Base-by-base conservation (phyloP, 495 filamentous ascomycete species). In the Penicillium bovifimosum region DNA sequence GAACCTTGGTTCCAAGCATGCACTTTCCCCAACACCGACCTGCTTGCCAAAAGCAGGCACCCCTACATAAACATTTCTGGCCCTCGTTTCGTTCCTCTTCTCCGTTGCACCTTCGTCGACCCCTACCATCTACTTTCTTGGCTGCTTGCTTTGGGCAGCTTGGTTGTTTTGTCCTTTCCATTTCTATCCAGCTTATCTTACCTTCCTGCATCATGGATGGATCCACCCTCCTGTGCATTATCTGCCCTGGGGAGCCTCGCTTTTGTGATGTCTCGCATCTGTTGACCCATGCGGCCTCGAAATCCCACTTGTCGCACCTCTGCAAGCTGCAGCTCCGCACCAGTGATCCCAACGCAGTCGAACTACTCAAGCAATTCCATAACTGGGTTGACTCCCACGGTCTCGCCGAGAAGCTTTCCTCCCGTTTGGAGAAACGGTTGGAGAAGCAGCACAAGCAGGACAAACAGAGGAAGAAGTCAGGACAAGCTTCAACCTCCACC, bases 201-300 rank as follows among this genome's bases (percentile, higher is more conserved):
- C 41, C 50, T 40, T 33, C 28, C 55, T 54, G 35, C 33, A 47
- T 32, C 58, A 46, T 80, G 77, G 67, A 71, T 57, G 55, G 60
- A 20, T 78, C 90, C 55, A 79, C 83, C 38, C 80, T 96, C 26
- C 70, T 78, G 56, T 96, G 91, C 79, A 85, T 73, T 51, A 81
- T 92, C 57, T 96, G 91, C 66, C 83, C 84, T 6, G 86, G 86
- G 56, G 80, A 77, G 47, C 87, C 88, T 9, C 72, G 63, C 34
- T 96, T 95, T 69, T 93, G 90, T 45, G 91, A 96, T 63, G 69
- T 88, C 29, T 95, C 90, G 13, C 91, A 96, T 60, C 75, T 96
- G 20, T 77, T 96, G 51, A 96, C 91, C 29, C 91, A 96, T 59
- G 77, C 95, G 14, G 77, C 83, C 20, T 95, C 90, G 44, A 96